Base-by-base conservation (phyloP, 2,329 filamentous ascomycete genomes). In the Elsinoe arachidis region DNA sequence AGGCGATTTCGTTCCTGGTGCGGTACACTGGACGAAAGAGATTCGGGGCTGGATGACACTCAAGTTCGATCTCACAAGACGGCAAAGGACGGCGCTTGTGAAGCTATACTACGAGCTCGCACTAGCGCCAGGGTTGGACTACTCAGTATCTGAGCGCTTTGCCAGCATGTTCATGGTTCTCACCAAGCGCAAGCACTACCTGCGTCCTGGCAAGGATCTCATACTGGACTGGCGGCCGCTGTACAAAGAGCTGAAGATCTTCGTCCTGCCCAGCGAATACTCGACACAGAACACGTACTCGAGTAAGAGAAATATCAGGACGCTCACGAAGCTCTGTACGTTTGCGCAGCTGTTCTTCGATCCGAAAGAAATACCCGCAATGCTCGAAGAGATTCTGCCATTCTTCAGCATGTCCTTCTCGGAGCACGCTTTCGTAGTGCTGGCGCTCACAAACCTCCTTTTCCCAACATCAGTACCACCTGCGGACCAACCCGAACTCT, bases 171-270 rank as follows among this genome's bases (percentile, higher is more conserved):
- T 97, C 67, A 87, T 96, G 72, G 85, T 89, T 10, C 75, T 99
- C 64, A 95, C 91, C n/a, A 95, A 93, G 90, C 91, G 92, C 69
- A 96, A 95, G 70, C 92, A 97, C 73, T 97, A 97, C 71, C 80
- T 99, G 34, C 90, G 89, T 63, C 90, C 92, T 1, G 85, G 87
- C 58, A 88, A 90, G 63, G 95, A 99, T 68, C 78, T 99, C n/a
- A 79, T 81, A 11, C 81, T 99, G 60, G 92, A 99, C 70, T 99
- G 93, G 93, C 83, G 84, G 64, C 92, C 91, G 6, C 76, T 99
- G 30, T 99, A 88, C 82, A 87, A 90, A 66, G 92, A 97, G 70
- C 77, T 97, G 65, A 97, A 96, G 76, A 80, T 86, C 43, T 86
- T 96, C 69, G 88, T 96, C 12, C 76, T 99, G 14, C 92, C 93